phyloP scores from a whole-genome alignment of 495 filamentous ascomycete genomes.

The Melanomma pulvis-pyrius region DNA sequence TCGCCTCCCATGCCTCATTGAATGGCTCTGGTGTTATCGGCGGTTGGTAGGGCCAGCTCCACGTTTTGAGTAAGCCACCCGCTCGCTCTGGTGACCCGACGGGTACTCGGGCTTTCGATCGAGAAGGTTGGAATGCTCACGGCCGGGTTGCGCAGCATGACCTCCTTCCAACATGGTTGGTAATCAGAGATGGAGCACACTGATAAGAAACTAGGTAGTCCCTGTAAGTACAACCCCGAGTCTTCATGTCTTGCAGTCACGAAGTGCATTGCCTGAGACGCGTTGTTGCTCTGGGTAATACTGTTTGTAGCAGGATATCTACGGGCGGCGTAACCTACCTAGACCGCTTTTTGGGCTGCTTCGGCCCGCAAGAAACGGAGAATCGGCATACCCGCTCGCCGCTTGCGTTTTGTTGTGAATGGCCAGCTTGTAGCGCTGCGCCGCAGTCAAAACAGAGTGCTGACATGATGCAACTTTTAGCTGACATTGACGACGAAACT shows the following conservation, averaged over 20 bases:
- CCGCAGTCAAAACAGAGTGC: conserved; percentile 36
- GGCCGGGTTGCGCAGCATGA: background rate
- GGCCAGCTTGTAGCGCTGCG: conserved; percentile 16
- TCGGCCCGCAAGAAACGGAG: conserved; percentile 12
- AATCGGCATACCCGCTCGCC: background rate
- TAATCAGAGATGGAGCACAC: no score
- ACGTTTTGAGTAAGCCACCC: background rate
- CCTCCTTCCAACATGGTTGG: background rate
- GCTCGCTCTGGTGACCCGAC: background rate
- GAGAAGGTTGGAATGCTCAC: background rate
- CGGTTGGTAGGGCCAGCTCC: background rate
- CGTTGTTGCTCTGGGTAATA: background rate
- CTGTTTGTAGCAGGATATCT: background rate
- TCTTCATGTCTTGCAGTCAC: background rate
- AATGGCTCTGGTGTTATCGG: no score
- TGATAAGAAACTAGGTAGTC: background rate
- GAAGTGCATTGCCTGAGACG: background rate
- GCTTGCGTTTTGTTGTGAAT: conserved; percentile 2
- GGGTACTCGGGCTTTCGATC: background rate
- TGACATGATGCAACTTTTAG: conserved; percentile 19
- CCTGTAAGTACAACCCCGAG: background rate
- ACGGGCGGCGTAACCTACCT: background rate
- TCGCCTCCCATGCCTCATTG: background rate
- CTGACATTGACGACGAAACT: background rate
- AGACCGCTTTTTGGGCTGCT: conserved; percentile 20